Conservation (phyloP, 1,284 basidiomycete species). For the Microbotryum lychnidis-dioicae region DNA sequence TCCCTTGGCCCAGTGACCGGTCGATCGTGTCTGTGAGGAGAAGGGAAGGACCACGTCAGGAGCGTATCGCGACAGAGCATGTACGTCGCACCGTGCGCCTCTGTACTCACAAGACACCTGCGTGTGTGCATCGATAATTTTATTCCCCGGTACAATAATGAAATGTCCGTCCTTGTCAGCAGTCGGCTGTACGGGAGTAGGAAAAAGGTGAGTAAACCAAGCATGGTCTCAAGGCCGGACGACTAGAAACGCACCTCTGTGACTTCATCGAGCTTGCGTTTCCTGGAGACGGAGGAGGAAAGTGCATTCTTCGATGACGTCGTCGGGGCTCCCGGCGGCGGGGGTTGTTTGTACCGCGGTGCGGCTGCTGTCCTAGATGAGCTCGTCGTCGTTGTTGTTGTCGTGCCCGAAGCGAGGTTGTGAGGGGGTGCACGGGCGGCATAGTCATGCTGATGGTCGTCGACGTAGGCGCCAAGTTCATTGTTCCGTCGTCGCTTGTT, state of each 20-base stretch:
- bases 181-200: not conserved
- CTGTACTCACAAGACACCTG: not conserved
- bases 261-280: too few species aligned
- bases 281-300: too few species aligned
- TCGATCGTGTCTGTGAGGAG: conserved; percentile 53
- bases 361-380: too few species aligned
- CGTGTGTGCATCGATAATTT: not conserved
- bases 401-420: not conserved
- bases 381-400: too few species aligned
- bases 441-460: not conserved
- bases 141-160: conserved; percentile 35
- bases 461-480: not conserved
- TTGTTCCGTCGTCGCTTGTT: not conserved
- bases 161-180: conserved; percentile 43
- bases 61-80: too few species aligned
- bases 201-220: not conserved
- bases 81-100: not conserved
- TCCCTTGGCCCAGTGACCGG: conserved; percentile 86
- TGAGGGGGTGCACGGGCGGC: not conserved
- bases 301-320: too few species aligned
- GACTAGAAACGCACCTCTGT: too few species aligned
- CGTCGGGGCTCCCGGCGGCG: too few species aligned
- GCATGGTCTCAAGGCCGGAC: too few species aligned
- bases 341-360: too few species aligned
- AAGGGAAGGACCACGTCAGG: too few species aligned